Base-by-base conservation (phyloP, 345 rosid species). In the Populus deltoides region DNA sequence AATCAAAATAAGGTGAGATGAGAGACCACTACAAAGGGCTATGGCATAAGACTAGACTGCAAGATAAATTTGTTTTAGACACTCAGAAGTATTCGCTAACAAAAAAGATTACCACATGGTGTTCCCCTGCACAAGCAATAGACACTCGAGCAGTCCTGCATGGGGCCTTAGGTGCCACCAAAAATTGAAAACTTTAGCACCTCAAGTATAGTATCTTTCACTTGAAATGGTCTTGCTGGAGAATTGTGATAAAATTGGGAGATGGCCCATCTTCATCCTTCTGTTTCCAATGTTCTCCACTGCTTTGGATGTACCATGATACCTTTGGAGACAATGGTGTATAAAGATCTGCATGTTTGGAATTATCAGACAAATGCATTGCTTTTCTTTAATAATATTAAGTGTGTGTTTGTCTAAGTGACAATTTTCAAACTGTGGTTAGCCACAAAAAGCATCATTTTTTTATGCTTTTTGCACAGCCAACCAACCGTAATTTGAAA, bases 251-350 rank as follows among this genome's bases (percentile, higher is more conserved):
- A 57, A 88, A 84, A 72, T 75, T 76, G 7, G 92, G 86, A 5
- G 86, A 70, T 39, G 86, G 67, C 9, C 88, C 92, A 38, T 88
- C 91, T 75, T 86, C 92, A 65, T 88, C 92, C 85, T 86, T 90
- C 79, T 85, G 89, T 83, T 86, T 90, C 91, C 91, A 83, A 9
- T 59, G 75, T 55, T 89, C 92, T 35, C 88, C 89, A 63, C 85
- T 88, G 75, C 94, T 91, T 85, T 90, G 92, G 74, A 89, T 85
- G 81, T 83, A 90, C 91, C 91, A 90, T 2, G 94, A 88, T 16
- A 90, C 92, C 78, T 83, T 90, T 3, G 92, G 94, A 51, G 94
- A 90, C 70, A 90, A 82, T 22, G 94, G 92, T 0, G 91, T 86
- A 80, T 88, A 90, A 16, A 89, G 81, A 88, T 90, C 92, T 90